Conservation (phyloP, 805 yeast genomes). For the Kuraishia piskuri region DNA sequence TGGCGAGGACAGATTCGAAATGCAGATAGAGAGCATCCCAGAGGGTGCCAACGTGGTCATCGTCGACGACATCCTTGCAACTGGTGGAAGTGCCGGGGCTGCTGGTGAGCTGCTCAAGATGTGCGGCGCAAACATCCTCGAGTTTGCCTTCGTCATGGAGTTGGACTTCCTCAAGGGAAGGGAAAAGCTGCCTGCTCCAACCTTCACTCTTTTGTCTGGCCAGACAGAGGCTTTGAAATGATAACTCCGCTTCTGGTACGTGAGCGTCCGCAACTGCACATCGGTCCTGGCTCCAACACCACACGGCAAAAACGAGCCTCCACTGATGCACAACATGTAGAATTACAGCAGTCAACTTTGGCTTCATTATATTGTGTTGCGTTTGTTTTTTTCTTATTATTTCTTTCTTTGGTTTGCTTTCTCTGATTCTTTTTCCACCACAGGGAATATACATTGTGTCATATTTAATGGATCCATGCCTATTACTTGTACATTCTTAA, state of each 20-base stretch:
- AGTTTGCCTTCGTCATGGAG: slow-evolving; percentile 87
- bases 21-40: slow-evolving; percentile 77
- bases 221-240: slow-evolving; percentile 41
- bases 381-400: too few species aligned
- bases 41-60: slow-evolving; percentile 74
- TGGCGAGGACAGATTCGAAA: slow-evolving; percentile 83
- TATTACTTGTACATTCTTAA: too few species aligned
- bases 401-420: not conserved
- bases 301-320: too few species aligned
- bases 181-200: slow-evolving; percentile 75
- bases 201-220: slow-evolving; percentile 82
- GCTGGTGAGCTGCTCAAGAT: slow-evolving; percentile 77
- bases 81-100: slow-evolving; percentile 94
- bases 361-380: not conserved
- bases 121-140: slow-evolving; percentile 65
- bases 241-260: not conserved
- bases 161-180: slow-evolving; percentile 92
- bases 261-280: too few species aligned
- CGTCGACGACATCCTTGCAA: slow-evolving; percentile 95
- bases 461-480: too few species aligned
- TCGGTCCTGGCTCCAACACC: too few species aligned
- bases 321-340: not conserved
- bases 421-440: too few species aligned
- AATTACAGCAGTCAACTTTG: not conserved
- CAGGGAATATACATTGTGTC: too few species aligned